Percentiles rank a stretch among this genome's conserved stretches.
Evolutionary conservation across 1,284 basidiomycete genomes (phyloP).

Genomic region (Apiotrichum veenhuisii): DNA sequence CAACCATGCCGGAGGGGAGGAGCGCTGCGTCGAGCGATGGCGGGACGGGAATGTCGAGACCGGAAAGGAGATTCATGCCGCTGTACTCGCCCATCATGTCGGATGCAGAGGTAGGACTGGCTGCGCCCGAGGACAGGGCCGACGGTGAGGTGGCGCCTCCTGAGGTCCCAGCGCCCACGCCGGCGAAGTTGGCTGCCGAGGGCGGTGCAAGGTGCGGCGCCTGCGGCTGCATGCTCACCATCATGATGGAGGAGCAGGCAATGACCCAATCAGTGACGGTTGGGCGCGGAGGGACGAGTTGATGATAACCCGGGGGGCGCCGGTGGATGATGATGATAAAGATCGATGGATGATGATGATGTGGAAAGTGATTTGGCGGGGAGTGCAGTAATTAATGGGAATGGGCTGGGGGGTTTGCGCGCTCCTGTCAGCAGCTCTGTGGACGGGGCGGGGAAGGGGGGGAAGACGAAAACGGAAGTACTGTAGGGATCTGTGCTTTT

Average conservation of each 20-base stretch:
- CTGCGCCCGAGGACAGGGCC: not conserved
- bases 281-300: too few relatives aligned
- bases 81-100: not conserved
- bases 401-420: too few relatives aligned
- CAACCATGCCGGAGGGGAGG: not conserved
- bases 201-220: not conserved
- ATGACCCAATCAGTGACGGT: not conserved
- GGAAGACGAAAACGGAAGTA: too few relatives aligned
- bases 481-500: too few relatives aligned
- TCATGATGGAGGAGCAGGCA: not conserved
- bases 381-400: too few relatives aligned
- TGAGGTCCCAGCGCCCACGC: not conserved
- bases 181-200: not conserved
- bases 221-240: slow-evolving; percentile 1
- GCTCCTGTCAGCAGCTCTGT: too few relatives aligned
- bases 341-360: not conserved
- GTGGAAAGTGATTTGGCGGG: not conserved
- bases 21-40: slow-evolving; percentile 14
- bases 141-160: not conserved
- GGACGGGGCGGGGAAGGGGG: too few relatives aligned
- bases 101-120: not conserved
- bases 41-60: slow-evolving; percentile 5
- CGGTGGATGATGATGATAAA: too few relatives aligned
- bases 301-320: too few relatives aligned
- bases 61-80: not conserved